Evolutionary conservation across 1,284 basidiomycete genomes (phyloP).

Genomic region (Boletus calvinii): DNA sequence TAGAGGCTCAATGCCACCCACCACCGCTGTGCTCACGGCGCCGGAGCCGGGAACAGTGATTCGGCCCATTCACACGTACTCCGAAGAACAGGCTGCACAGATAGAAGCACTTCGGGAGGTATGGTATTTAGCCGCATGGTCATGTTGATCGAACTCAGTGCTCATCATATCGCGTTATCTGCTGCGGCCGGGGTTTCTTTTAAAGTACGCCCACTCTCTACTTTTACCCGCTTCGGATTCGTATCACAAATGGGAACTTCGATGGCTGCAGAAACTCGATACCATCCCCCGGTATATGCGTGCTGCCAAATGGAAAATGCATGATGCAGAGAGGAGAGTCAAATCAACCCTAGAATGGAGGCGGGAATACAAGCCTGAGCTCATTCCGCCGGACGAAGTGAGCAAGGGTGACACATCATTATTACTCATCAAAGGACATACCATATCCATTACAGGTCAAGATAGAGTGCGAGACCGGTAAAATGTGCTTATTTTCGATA

Average conservation of each 20-base stretch:
- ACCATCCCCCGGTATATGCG: slow-evolving; percentile 81
- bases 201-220: slow-evolving; percentile 64
- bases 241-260: slow-evolving; percentile 73
- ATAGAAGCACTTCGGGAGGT: slow-evolving; percentile 66
- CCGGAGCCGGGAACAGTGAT: slow-evolving; percentile 48
- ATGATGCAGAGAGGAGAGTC: slow-evolving; percentile 75
- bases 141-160: not conserved
- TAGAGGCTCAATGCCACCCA: slow-evolving; percentile 32
- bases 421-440: slow-evolving; percentile 1
- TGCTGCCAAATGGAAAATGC: slow-evolving; percentile 78
- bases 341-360: slow-evolving; percentile 80
- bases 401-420: slow-evolving; percentile 14
- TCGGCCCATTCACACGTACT: slow-evolving; percentile 59
- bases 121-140: slow-evolving; percentile 13
- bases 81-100: slow-evolving; percentile 58
- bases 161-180: not conserved
- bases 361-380: slow-evolving; percentile 76
- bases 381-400: slow-evolving; percentile 76
- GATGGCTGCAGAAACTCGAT: slow-evolving; percentile 73
- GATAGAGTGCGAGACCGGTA: slow-evolving; percentile 79
- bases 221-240: slow-evolving; percentile 64
- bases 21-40: slow-evolving; percentile 42
- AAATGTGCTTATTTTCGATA: slow-evolving; percentile 55
- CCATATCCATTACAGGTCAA: slow-evolving; percentile 43
- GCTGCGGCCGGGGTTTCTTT: not conserved